A percentile compares a stretch with the other conserved stretches of the same genome.
These are phyloP conservation scores for Dendryphion nanum DNA, from an alignment of 2,329 filamentous ascomycete species.

Conservation along the genomic window DNA sequence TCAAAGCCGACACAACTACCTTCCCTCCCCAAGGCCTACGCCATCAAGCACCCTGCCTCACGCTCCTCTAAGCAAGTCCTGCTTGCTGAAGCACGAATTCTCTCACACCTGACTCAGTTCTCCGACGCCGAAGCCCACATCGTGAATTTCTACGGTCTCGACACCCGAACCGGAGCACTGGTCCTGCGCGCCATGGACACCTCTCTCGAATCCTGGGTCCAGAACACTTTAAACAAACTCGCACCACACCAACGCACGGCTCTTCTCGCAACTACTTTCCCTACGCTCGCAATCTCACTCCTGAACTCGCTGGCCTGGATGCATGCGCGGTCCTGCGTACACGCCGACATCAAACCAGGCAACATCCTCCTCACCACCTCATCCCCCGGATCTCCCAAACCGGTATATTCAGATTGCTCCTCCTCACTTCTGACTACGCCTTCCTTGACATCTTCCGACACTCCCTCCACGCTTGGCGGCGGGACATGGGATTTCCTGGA, in stretches of 20 bases:
- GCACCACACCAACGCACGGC: slow-evolving; percentile 27
- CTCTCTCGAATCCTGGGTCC: slow-evolving; percentile 34
- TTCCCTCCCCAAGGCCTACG: slow-evolving; percentile 21
- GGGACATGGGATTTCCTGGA: slow-evolving; percentile 51
- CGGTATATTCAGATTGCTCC: slow-evolving; percentile 47
- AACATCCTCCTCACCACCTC: slow-evolving; percentile 43
- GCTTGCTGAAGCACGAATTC: slow-evolving; percentile 27
- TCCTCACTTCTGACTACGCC: slow-evolving; percentile 28
- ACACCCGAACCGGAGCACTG: slow-evolving; percentile 26
- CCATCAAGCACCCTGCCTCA: slow-evolving; percentile 34
- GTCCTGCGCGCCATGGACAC: slow-evolving; percentile 33
- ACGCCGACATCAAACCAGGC: slow-evolving; percentile 49
- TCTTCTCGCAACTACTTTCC: slow-evolving; percentile 40
- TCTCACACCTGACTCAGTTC: slow-evolving; percentile 32
- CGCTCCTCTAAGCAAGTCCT: slow-evolving; percentile 31
- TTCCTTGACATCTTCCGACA: slow-evolving; percentile 8
- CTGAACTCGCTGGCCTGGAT: slow-evolving; percentile 44
- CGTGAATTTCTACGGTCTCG: slow-evolving; percentile 34
- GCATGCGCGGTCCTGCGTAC: slow-evolving; percentile 38
- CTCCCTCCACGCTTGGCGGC: slow-evolving; percentile 27
- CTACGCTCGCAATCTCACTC: slow-evolving; percentile 39
- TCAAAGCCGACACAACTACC: slow-evolving; percentile 8
- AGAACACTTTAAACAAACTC: slow-evolving; percentile 25
- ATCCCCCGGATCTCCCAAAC: slow-evolving; percentile 7
- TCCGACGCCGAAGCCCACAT: slow-evolving; percentile 21